These are phyloP conservation scores for Cercospora brassicicola DNA, from an alignment of 2,329 filamentous ascomycete species.

Conservation along the genomic window DNA sequence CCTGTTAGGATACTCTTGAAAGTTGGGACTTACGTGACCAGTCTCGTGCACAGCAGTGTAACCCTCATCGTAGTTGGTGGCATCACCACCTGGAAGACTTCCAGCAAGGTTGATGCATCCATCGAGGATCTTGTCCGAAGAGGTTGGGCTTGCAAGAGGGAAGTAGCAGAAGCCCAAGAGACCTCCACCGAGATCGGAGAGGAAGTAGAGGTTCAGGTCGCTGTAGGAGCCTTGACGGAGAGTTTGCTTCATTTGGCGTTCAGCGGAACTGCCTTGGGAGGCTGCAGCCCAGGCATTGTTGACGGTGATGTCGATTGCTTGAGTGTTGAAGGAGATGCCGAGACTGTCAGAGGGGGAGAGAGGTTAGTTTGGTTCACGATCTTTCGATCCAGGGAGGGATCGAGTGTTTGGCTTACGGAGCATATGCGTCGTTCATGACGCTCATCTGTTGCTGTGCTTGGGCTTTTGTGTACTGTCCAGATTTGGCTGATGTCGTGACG, in stretches of 20 bases:
- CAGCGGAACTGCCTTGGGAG: conserved; percentile 43
- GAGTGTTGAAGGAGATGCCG: conserved; percentile 46
- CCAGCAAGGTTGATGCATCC: conserved; percentile 57
- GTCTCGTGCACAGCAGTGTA: conserved; percentile 48
- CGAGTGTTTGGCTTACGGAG: neutral
- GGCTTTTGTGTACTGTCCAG: conserved; percentile 40
- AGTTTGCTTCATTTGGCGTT: conserved; percentile 50
- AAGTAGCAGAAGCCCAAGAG: conserved; percentile 34
- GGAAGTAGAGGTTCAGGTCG: conserved; percentile 59
- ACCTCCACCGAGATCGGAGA: conserved; percentile 48
- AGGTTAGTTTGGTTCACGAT: conserved; percentile 13
- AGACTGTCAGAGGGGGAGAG: conserved; percentile 44
- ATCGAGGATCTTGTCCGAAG: conserved; percentile 45
- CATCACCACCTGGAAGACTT: conserved; percentile 53
- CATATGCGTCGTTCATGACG: conserved; percentile 10
- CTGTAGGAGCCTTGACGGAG: conserved; percentile 55
- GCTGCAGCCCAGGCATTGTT: conserved; percentile 56
- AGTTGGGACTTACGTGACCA: conserved; percentile 36
- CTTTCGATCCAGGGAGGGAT: too few relatives aligned
- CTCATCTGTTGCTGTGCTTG: conserved; percentile 36
- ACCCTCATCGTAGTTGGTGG: conserved; percentile 49
- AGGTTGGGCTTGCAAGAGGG: conserved; percentile 42
- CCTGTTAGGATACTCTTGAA: too few relatives aligned
- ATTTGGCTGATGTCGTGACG: conserved; percentile 39
- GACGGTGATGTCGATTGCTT: conserved; percentile 50